phyloP scores from a whole-genome alignment of 2,329 filamentous ascomycete genomes.

The Sclerotinia subarctica region DNA sequence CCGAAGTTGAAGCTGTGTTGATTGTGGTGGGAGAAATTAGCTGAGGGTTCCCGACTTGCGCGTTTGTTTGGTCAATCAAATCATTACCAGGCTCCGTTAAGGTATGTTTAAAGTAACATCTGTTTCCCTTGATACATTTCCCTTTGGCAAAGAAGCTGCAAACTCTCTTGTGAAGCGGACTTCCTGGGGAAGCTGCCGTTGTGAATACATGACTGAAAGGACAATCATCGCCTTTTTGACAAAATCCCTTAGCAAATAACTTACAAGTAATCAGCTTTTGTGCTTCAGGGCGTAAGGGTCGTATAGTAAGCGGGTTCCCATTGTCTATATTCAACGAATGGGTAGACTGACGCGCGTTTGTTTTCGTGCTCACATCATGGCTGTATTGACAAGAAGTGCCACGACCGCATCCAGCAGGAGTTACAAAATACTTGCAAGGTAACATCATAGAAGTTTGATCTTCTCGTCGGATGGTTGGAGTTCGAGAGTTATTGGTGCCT shows the following conservation, averaged over 20 bases:
- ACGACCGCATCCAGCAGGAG: neutral
- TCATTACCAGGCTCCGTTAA: too few relatives aligned
- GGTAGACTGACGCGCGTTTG: neutral
- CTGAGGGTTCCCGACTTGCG: neutral
- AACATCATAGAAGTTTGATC: neutral
- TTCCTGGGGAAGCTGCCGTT: neutral
- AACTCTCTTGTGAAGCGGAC: neutral
- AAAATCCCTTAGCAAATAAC: neutral
- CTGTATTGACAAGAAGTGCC: neutral
- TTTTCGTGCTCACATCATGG: neutral
- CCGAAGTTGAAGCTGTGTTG: neutral
- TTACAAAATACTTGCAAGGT: neutral
- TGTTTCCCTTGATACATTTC: neutral
- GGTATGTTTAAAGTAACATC: neutral
- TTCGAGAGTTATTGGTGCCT: neutral
- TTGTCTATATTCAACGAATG: neutral
- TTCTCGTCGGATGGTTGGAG: neutral
- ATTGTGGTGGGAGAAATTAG: neutral
- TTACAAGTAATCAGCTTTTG: neutral
- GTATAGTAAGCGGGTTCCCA: neutral
- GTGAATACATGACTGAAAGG: neutral
- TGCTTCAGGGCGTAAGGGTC: neutral
- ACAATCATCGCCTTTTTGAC: neutral
- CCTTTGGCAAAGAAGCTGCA: neutral
- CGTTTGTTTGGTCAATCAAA: neutral